A percentile compares a stretch with the other conserved stretches of the same genome.
Conservation (phyloP, 2,329 filamentous ascomycete genomes). For the Cladorrhinum sp. region DNA sequence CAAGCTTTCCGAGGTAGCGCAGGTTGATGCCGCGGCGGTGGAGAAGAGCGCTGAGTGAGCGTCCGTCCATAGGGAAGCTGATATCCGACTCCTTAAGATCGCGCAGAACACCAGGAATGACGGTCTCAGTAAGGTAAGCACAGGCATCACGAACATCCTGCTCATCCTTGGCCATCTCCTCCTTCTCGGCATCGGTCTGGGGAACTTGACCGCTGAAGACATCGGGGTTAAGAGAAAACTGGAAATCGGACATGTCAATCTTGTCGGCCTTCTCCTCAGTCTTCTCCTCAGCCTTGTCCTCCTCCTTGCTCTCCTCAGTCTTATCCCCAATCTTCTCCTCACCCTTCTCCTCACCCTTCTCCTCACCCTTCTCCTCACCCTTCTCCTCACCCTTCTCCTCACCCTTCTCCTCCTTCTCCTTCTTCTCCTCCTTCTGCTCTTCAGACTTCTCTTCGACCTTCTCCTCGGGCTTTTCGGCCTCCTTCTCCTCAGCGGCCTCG, state of each 20-base stretch:
- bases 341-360: constrained; percentile 7
- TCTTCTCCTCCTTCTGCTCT: constrained; percentile 40
- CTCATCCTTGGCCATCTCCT: constrained; percentile 78
- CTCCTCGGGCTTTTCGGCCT: constrained; percentile 33
- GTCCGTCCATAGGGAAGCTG: constrained; percentile 98
- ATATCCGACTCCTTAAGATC: constrained; percentile 90
- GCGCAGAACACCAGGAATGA: constrained; percentile 80
- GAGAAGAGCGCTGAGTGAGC: constrained; percentile 79
- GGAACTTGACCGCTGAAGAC: constrained; percentile 90
- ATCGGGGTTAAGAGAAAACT: constrained; percentile 88
- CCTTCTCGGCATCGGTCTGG: constrained; percentile 86
- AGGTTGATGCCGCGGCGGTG: constrained; percentile 98
- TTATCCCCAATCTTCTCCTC: constrained; percentile 40
- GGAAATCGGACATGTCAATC: constrained; percentile 83
- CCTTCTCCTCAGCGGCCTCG: constrained; percentile 7
- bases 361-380: constrained; percentile 9
- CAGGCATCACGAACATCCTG: constrained; percentile 82
- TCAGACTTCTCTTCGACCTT: constrained; percentile 36
- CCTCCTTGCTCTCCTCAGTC: constrained; percentile 33
- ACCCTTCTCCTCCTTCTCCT: constrained; percentile 65
- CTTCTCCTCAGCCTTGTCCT: constrained; percentile 34
- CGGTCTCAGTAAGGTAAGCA: constrained; percentile 68
- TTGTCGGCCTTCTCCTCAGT: constrained; percentile 54
- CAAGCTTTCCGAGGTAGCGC: constrained; percentile 86
- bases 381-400: constrained; percentile 40